phyloP scores from a whole-genome alignment of 805 yeast genomes.

The Starmerella powellii region DNA sequence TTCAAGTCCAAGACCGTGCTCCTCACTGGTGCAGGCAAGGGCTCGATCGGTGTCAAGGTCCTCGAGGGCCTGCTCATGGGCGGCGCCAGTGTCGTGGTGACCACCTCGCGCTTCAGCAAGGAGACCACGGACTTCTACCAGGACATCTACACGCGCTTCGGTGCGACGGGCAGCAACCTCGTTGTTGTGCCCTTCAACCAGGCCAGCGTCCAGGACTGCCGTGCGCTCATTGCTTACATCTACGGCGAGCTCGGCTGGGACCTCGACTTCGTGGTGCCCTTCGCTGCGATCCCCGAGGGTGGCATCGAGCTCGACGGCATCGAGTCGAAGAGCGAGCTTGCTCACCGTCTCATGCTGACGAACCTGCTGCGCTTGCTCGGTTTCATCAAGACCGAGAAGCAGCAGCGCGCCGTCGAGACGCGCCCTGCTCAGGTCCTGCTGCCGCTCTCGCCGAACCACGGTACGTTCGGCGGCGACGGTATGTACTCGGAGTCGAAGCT shows the following conservation, averaged over 20 bases:
- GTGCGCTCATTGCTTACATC: slow-evolving; percentile 71
- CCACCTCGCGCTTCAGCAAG: slow-evolving; percentile 91
- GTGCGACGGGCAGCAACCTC: slow-evolving; percentile 83
- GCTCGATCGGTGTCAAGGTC: slow-evolving; percentile 96
- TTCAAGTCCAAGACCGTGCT: slow-evolving; percentile 80
- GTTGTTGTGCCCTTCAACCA: slow-evolving; percentile 98
- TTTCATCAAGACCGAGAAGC: slow-evolving; percentile 72
- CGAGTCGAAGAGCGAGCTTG: slow-evolving; percentile 91
- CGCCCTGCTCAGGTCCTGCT: slow-evolving; percentile 96
- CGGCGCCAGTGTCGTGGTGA: slow-evolving; percentile 94
- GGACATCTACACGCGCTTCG: slow-evolving; percentile 79
- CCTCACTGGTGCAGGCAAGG: slow-evolving; percentile 97
- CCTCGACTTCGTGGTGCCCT: slow-evolving; percentile 88
- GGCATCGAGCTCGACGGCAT: slow-evolving; percentile 90
- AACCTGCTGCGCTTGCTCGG: slow-evolving; percentile 89
- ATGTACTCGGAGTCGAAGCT: slow-evolving; percentile 95
- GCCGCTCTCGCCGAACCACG: slow-evolving; percentile 98
- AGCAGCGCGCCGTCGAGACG: slow-evolving; percentile 64
- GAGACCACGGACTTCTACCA: slow-evolving; percentile 93
- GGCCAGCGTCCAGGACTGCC: slow-evolving; percentile 90
- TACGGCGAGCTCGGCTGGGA: slow-evolving; percentile 92
- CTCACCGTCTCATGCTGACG: slow-evolving; percentile 97
- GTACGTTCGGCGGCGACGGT: slow-evolving; percentile 98
- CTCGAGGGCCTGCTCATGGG: slow-evolving; percentile 90
- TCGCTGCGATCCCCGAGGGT: slow-evolving; percentile 98